A percentile compares a stretch with the other conserved stretches of the same genome.
Conservation (phyloP, 345 rosid genomes). For the Ceriops decandra region DNA sequence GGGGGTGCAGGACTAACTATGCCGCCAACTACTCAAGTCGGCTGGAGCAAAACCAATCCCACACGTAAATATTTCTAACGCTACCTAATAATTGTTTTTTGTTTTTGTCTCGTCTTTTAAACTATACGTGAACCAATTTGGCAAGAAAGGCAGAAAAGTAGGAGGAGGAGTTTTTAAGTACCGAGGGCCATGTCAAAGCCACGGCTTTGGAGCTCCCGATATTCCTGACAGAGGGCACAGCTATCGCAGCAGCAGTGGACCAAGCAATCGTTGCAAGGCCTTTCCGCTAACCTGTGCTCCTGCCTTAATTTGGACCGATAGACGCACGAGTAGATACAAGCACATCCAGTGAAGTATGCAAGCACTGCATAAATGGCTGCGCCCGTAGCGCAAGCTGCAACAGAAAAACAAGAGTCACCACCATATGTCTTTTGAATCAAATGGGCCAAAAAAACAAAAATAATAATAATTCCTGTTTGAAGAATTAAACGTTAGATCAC, state of each 20-base stretch:
- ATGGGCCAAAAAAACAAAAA: too few species aligned
- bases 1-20: too few species aligned
- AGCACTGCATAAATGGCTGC: slow-evolving; percentile 27
- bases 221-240: slow-evolving; percentile 34
- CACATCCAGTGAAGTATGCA: background rate
- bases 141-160: background rate
- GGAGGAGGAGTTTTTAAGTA: background rate
- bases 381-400: slow-evolving; percentile 28
- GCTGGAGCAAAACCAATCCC: too few species aligned
- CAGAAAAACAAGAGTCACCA: background rate
- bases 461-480: too few species aligned
- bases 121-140: too few species aligned
- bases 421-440: too few species aligned
- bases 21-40: too few species aligned
- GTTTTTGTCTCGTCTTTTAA: too few species aligned
- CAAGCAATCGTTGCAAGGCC: slow-evolving; percentile 22
- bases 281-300: slow-evolving; percentile 17
- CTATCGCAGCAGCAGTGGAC: slow-evolving; percentile 19
- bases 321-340: slow-evolving; percentile 15
- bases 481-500: too few species aligned
- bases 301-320: slow-evolving; percentile 29
- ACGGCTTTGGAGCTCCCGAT: slow-evolving; percentile 37
- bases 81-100: too few species aligned
- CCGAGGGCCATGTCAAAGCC: slow-evolving; percentile 39
- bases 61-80: too few species aligned